Base-by-base conservation (phyloP, 176 grass and related monocot species). In the Phoenix roebelenii region DNA sequence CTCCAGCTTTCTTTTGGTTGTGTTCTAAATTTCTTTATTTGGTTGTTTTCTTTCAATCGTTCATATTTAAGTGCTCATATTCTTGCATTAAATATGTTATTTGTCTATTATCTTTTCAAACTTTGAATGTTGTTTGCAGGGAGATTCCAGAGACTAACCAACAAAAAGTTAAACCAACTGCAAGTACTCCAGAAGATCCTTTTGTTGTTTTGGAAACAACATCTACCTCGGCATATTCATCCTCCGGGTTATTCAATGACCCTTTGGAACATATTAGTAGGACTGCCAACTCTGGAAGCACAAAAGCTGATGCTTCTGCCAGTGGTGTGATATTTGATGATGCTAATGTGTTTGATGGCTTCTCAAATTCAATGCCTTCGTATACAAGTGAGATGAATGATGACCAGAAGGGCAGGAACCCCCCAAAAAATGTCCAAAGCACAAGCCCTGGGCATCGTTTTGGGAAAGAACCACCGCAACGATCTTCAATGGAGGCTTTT, bases 151-250 rank as follows among this genome's bases (percentile, higher is more conserved):
- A 73, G 30, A 62, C 61, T 57, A 72, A 68, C 32, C 82, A 69
- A 60, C 64, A 39, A 39, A 85, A 76, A 66, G 74, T 59, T 69
- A 82, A 85, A 72, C 55, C 62, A 19, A 58, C 67, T 54, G 51
- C 74, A 49, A 81, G 55, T 30, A 29, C 76, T 61, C 52, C 60
- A 69, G 79, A 76, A 71, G 83, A 84, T 32, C 86, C 90, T 55
- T 89, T 95, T 63, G 62, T 75, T 82, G 77, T 89, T 68, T 63
- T 89, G 57, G 77, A 86, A 83, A 83, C 76, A 69, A 51, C 62
- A 25, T 80, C 85, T 25, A 81, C 58, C 22, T 84, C 84, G n/a
- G 15, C 75, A 51, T 75, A 77, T 66, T 58, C 75, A 61, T 74
- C 81, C 22, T 55, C 86, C 24, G 72, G 72, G 3, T 39, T 85